A percentile compares a stretch with the other conserved stretches of the same genome.
Evolutionary conservation across 2,329 filamentous ascomycete genomes (phyloP).

Genomic region (Fusarium sambucinum): DNA sequence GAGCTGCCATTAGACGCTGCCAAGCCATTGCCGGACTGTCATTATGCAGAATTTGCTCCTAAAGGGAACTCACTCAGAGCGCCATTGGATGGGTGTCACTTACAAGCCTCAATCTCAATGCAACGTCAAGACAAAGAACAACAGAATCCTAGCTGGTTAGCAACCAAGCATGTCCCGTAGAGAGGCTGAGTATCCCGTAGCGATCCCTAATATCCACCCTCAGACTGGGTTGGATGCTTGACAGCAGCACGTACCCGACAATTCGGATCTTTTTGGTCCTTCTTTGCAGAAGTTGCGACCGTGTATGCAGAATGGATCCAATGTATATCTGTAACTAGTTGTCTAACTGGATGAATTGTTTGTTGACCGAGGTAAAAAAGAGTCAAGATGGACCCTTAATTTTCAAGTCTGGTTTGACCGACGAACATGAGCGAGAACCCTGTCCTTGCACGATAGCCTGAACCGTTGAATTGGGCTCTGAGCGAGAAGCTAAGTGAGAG

Average conservation of each 20-base stretch:
- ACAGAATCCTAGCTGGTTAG: not conserved
- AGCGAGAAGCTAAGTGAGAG: not conserved
- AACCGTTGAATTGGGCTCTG: constrained; percentile 44
- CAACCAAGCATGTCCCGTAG: not conserved
- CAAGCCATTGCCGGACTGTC: constrained; percentile 12
- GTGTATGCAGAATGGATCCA: constrained; percentile 4
- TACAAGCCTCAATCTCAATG: constrained; percentile 35
- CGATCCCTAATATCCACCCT: not conserved
- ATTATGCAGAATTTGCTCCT: constrained; percentile 19
- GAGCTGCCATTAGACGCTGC: constrained; percentile 13
- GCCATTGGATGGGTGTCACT: constrained; percentile 36
- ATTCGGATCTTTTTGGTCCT: constrained; percentile 34
- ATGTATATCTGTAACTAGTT: too few relatives aligned
- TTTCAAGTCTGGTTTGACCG: constrained; percentile 16
- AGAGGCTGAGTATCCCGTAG: constrained; percentile 2
- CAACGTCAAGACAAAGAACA: constrained; percentile 10
- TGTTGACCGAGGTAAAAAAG: not conserved
- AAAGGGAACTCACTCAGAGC: constrained; percentile 11
- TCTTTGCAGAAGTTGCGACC: constrained; percentile 16
- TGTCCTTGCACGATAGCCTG: constrained; percentile 45
- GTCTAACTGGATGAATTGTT: constrained; percentile 1
- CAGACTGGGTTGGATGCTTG: constrained; percentile 1
- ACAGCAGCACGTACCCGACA: constrained; percentile 34
- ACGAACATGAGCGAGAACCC: constrained; percentile 22
- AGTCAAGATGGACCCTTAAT: constrained; percentile 30